Base-by-base conservation (phyloP, 2,329 filamentous ascomycete genomes). In the Emergomyces africanus region DNA sequence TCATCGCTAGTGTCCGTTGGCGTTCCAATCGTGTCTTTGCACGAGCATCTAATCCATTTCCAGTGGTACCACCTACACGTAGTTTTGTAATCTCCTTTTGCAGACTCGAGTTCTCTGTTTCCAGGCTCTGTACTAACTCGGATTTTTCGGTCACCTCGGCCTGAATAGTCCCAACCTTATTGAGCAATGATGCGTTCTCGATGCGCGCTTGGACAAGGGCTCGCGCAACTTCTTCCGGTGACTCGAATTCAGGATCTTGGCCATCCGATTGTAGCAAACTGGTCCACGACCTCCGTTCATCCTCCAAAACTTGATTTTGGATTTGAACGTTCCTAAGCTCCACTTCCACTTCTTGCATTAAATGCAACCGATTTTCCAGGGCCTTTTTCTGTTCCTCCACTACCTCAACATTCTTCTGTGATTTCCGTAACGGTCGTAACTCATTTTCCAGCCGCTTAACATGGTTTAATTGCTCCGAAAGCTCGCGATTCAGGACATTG, bases 321-420 rank as follows among this genome's bases (percentile, higher is more conserved):
- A 95, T 79, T 62, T 88, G 83, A 23, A 87, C 83, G 69, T 96
- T 92, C 10, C 83, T 80, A 14, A 97, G 78, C 68, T 96, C 88
- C 33, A 82, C 79, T 67, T 94, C 84, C 10, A 96, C 68, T 14
- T 83, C 79, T 60, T 89, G 84, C 72, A 92, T 86, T 42, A 87
- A 78, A 61, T 89, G 84, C 1, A 99, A 71, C 68, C 85, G 89
- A 37, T 85, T 84, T 71, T 94, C 87, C 25, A 99, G 75, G 0
- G 84, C 83, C 62, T 89, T 81, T 77, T 97, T 97, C 76, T 99
- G 90, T 71, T 99, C 94, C 70, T 99, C 90, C 0, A 97, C 88
- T 1, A 99, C 83, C 68, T 96, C 89, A 1, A 96, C 86, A n/a
- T 88, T 89, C 73, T 89, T 92, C 70, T 90, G 86, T 3, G 87